A percentile compares a stretch with the other conserved stretches of the same genome.
phyloP scores from a whole-genome alignment of 2,329 filamentous ascomycete species.

The Oidium heveae region DNA sequence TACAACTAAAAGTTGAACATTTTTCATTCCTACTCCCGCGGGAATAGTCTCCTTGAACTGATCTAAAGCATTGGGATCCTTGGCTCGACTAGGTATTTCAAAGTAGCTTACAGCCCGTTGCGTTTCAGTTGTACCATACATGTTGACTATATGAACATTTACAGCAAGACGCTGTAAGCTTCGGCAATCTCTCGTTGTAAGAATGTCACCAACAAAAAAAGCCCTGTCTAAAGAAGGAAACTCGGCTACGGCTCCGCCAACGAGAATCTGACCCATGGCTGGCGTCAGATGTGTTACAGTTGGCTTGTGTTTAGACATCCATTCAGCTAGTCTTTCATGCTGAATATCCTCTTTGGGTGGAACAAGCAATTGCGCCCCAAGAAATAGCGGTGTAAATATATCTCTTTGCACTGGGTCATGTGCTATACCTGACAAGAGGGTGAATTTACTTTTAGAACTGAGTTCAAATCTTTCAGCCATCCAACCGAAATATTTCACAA shows the following conservation, averaged over 20 bases:
- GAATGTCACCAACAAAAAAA: constrained; percentile 79
- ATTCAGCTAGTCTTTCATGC: constrained; percentile 66
- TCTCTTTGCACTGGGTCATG: constrained; percentile 47
- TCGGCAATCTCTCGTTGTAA: constrained; percentile 63
- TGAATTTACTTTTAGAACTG: constrained; percentile 48
- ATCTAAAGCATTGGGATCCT: constrained; percentile 38
- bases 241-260: constrained; percentile 54
- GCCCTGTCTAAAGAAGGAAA: constrained; percentile 56
- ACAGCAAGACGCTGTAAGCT: constrained; percentile 50
- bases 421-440: constrained; percentile 64
- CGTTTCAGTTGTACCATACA: constrained; percentile 78
- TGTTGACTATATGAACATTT: constrained; percentile 55
- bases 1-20: constrained; percentile 74
- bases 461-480: constrained; percentile 69
- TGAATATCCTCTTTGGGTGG: constrained; percentile 65
- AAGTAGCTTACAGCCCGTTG: constrained; percentile 62
- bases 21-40: constrained; percentile 62
- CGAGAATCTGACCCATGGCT: constrained; percentile 85
- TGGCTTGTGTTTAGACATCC: constrained; percentile 52
- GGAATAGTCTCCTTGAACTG: constrained; percentile 52
- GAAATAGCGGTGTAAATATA: constrained; percentile 75
- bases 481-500: constrained; percentile 77
- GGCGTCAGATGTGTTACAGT: constrained; percentile 80
- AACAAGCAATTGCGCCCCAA: constrained; percentile 56
- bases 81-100: constrained; percentile 40